Evolutionary conservation across 106 monocot species (phyloP).

Genomic region (Dioscorea zingiberensis): DNA sequence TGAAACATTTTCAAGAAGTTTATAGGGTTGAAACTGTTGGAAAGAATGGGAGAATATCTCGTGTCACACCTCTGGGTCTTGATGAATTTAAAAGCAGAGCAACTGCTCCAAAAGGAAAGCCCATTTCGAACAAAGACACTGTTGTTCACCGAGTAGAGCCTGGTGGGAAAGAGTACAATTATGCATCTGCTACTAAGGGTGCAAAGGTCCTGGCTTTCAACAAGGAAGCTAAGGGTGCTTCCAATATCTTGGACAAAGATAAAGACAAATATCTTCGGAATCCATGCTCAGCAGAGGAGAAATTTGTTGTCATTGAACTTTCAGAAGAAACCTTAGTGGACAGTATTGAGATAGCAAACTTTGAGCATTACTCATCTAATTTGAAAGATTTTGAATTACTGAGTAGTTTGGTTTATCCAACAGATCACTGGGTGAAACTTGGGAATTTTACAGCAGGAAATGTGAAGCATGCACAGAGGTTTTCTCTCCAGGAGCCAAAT

Average conservation of each 20-base stretch:
- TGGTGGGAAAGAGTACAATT: constrained; percentile 83
- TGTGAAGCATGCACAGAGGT: constrained; percentile 71
- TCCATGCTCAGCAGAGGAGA: constrained; percentile 87
- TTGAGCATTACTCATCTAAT: constrained; percentile 89
- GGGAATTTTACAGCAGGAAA: constrained; percentile 77
- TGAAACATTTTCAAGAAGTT: neutral
- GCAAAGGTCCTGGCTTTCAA: constrained; percentile 79
- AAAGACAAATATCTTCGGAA: constrained; percentile 85
- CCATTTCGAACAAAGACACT: constrained; percentile 25
- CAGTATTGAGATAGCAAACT: constrained; percentile 70
- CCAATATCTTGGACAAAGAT: constrained; percentile 82
- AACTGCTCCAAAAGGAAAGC: constrained; percentile 42
- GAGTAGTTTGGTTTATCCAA: constrained; percentile 72
- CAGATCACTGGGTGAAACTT: constrained; percentile 62
- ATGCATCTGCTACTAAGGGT: constrained; percentile 73
- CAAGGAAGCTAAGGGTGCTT: constrained; percentile 87
- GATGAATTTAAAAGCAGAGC: constrained; percentile 78
- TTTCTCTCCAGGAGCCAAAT: constrained; percentile 62
- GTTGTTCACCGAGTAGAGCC: constrained; percentile 68
- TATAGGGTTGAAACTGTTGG: neutral
- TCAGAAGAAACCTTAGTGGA: constrained; percentile 89
- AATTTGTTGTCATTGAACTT: constrained; percentile 75
- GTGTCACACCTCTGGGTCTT: constrained; percentile 44
- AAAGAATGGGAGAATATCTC: constrained; percentile 50
- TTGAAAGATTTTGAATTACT: constrained; percentile 78